Evolutionary conservation across 2,329 filamentous ascomycete genomes (phyloP).

Genomic region (Aureobasidium sp.): DNA sequence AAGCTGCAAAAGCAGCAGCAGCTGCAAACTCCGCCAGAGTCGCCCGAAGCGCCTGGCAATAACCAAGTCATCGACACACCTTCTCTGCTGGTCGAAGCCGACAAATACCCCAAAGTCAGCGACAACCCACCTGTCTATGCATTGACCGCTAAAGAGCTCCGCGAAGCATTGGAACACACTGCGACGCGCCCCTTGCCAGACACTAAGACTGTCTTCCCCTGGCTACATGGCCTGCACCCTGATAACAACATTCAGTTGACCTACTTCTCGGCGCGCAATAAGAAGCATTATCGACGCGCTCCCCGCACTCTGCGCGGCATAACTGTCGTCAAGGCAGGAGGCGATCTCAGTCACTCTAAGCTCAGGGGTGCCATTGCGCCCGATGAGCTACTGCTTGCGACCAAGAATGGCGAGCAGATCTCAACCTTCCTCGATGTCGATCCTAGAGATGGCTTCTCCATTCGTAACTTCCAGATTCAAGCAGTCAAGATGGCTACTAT

Average conservation of each 20-base stretch:
- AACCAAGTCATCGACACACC: conserved; percentile 48
- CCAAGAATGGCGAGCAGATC: conserved; percentile 31
- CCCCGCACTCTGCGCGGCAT: conserved; percentile 72
- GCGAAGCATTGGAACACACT: conserved; percentile 64
- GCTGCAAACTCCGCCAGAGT: conserved; percentile 35
- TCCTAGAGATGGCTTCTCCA: conserved; percentile 83
- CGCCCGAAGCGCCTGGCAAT: conserved; percentile 46
- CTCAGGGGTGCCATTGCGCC: conserved; percentile 82
- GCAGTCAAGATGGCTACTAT: conserved; percentile 76
- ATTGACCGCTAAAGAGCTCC: conserved; percentile 60
- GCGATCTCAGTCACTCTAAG: conserved; percentile 62
- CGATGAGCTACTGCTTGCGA: conserved; percentile 61
- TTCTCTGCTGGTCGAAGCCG: conserved; percentile 68
- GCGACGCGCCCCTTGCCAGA: conserved; percentile 76
- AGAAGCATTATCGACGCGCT: conserved; percentile 53
- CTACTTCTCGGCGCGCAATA: conserved; percentile 76
- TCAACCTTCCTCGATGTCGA: conserved; percentile 73
- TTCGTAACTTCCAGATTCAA: conserved; percentile 96
- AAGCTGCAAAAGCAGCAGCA: conserved; percentile 30
- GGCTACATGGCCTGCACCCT: conserved; percentile 87
- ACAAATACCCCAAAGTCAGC: conserved; percentile 49
- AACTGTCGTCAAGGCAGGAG: conserved; percentile 81
- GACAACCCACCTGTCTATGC: conserved; percentile 58
- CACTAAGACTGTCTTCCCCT: conserved; percentile 82
- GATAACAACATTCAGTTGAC: conserved; percentile 81